Conservation (phyloP, 1,284 basidiomycete genomes). For the Trametes versicolor region DNA sequence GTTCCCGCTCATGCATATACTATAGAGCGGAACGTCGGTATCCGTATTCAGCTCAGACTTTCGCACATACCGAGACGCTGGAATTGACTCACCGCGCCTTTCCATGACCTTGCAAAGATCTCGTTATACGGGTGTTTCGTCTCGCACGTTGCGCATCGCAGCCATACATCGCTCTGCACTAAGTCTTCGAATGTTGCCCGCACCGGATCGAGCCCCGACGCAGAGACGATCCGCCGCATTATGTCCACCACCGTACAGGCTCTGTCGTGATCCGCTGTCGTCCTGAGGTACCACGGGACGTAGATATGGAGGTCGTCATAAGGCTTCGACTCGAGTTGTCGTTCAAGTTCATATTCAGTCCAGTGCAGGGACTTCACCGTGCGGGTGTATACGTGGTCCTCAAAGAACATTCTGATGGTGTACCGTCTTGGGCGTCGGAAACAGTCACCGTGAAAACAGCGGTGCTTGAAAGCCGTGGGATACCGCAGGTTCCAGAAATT, state of each 20-base stretch:
- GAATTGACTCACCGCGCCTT: not conserved
- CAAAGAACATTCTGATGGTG: not conserved
- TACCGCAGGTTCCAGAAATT: too few relatives aligned
- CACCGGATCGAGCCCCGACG: constrained; percentile 14
- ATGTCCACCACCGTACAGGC: not conserved
- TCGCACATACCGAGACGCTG: not conserved
- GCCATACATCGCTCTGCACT: not conserved
- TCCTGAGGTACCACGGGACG: not conserved
- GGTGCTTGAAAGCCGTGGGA: too few relatives aligned
- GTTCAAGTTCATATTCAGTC: not conserved
- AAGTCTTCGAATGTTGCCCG: constrained; percentile 5
- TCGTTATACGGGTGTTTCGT: not conserved
- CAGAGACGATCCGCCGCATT: constrained; percentile 12
- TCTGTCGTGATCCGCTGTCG: not conserved
- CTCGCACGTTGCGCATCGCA: not conserved
- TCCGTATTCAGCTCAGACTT: not conserved
- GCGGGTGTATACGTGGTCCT: not conserved
- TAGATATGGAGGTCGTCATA: not conserved
- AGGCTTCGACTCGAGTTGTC: not conserved
- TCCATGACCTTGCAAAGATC: not conserved
- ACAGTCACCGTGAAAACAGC: too few relatives aligned
- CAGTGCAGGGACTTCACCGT: not conserved
- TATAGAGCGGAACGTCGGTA: too few relatives aligned
- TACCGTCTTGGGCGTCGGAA: not conserved
- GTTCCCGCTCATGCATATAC: not conserved